These are phyloP conservation scores for Tubosaeta brunneosetosa DNA, from an alignment of 768 basidiomycete species.

Conservation along the genomic window DNA sequence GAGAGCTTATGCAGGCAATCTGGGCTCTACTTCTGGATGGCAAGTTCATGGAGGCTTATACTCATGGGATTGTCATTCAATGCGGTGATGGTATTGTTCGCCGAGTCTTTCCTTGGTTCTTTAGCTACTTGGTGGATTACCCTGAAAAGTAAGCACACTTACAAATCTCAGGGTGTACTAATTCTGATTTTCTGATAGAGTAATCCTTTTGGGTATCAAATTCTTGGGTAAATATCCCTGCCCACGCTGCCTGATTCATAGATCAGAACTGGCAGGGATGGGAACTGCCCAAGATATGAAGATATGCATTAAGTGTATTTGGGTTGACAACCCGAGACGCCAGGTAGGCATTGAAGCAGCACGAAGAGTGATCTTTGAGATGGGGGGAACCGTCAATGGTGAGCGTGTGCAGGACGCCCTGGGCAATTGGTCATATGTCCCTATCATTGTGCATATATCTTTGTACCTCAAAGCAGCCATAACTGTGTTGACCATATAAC, in stretches of 20 bases:
- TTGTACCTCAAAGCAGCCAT: too few species aligned
- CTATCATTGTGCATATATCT: background rate
- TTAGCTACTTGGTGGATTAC: slow-evolving; percentile 22
- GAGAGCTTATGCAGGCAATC: slow-evolving; percentile 20
- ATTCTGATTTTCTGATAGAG: background rate
- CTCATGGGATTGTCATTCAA: slow-evolving; percentile 15
- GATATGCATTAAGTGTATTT: too few species aligned
- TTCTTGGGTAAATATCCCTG: background rate
- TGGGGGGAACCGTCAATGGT: background rate
- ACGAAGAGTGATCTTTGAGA: background rate
- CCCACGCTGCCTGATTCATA: background rate
- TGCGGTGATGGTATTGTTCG: slow-evolving; percentile 14
- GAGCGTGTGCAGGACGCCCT: background rate
- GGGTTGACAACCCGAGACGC: background rate
- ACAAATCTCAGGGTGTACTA: background rate
- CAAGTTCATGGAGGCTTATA: slow-evolving; percentile 14
- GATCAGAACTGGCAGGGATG: background rate
- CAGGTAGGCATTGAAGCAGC: background rate
- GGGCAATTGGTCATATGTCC: background rate
- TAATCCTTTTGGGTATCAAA: background rate
- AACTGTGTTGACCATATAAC: too few species aligned
- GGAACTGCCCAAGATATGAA: background rate
- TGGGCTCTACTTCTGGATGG: slow-evolving; percentile 21
- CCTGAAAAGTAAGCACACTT: slow-evolving; percentile 19
- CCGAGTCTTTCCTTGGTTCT: slow-evolving; percentile 16